Evolutionary conservation across 2,329 filamentous ascomycete species (phyloP).

Genomic region (Ophiocordyceps australis): DNA sequence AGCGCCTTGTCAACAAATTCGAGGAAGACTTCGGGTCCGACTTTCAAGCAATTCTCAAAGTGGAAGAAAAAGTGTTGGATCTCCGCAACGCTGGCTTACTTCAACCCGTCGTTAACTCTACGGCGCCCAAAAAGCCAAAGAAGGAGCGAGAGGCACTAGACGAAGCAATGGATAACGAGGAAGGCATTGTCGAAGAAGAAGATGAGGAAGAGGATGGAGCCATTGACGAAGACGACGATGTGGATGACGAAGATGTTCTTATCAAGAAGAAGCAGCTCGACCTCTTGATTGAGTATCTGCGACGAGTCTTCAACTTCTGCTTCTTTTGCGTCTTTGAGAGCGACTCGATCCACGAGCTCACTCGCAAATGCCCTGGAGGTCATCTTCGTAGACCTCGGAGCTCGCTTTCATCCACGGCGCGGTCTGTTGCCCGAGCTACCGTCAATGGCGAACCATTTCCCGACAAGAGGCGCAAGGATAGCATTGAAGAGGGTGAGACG

Average conservation of each 20-base stretch:
- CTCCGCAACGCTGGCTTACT: slow-evolving; percentile 60
- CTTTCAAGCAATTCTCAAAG: slow-evolving; percentile 59
- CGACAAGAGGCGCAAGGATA: slow-evolving; percentile 55
- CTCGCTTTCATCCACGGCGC: slow-evolving; percentile 67
- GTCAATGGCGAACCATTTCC: slow-evolving; percentile 72
- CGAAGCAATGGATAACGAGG: slow-evolving; percentile 43
- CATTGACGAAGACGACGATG: slow-evolving; percentile 65
- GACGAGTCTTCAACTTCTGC: slow-evolving; percentile 95
- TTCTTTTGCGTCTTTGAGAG: slow-evolving; percentile 99
- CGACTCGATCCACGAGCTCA: slow-evolving; percentile 90
- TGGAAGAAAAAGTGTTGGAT: slow-evolving; percentile 76
- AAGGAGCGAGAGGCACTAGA: slow-evolving; percentile 42
- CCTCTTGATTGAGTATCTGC: slow-evolving; percentile 87
- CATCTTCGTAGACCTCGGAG: slow-evolving; percentile 82
- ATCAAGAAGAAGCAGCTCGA: slow-evolving; percentile 95
- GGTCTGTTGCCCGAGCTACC: slow-evolving; percentile 71
- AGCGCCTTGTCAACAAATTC: slow-evolving; percentile 65
- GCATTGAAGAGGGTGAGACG: slow-evolving; percentile 41
- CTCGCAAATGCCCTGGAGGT: slow-evolving; percentile 90
- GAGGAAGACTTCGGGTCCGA: slow-evolving; percentile 67
- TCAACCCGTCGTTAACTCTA: slow-evolving; percentile 40
- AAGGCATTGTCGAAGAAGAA: slow-evolving; percentile 53
- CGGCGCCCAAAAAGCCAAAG: slow-evolving; percentile 38
- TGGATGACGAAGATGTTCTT: slow-evolving; percentile 77
- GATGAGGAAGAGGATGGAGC: slow-evolving; percentile 74